phyloP scores from a whole-genome alignment of 805 yeast genomes.

The Spencermartinsiella europaea region DNA sequence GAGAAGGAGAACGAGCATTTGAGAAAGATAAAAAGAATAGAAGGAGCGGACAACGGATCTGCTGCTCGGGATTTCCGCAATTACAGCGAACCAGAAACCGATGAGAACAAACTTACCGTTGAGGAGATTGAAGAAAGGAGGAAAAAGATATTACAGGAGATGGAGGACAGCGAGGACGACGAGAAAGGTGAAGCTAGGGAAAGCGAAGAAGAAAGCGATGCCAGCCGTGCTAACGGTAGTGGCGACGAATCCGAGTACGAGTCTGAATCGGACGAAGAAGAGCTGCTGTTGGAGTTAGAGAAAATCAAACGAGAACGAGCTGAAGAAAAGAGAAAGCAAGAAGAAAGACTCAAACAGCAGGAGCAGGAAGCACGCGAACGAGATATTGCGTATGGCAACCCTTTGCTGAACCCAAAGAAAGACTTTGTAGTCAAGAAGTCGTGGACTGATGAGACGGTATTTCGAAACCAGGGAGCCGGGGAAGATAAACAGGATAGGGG shows the following conservation, averaged over 20 bases:
- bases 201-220: conserved; percentile 16
- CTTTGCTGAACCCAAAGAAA: conserved; percentile 23
- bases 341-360: conserved; percentile 17
- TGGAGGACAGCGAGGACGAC: conserved; percentile 1
- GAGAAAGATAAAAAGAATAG: conserved; percentile 13
- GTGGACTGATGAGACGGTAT: conserved; percentile 35
- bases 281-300: conserved; percentile 31
- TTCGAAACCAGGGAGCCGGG: conserved; percentile 31
- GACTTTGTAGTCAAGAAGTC: conserved; percentile 23
- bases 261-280: conserved; percentile 33
- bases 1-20: conserved; percentile 20
- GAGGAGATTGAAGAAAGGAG: conserved; percentile 14
- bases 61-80: conserved; percentile 9
- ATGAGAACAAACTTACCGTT: not conserved
- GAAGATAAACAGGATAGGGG: conserved; percentile 22
- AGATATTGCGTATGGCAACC: conserved; percentile 31
- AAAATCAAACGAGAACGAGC: conserved; percentile 32
- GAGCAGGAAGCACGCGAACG: conserved; percentile 21
- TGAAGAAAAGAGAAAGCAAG: conserved; percentile 21
- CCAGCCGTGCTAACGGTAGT: conserved; percentile 13
- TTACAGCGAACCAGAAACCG: not conserved
- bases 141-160: conserved; percentile 13
- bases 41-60: not conserved
- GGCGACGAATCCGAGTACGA: conserved; percentile 11
- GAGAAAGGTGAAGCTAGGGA: conserved; percentile 3